A percentile compares a stretch with the other conserved stretches of the same genome.
Conservation (phyloP, 352 stramenopile species). For the Albugo laibachii region DNA sequence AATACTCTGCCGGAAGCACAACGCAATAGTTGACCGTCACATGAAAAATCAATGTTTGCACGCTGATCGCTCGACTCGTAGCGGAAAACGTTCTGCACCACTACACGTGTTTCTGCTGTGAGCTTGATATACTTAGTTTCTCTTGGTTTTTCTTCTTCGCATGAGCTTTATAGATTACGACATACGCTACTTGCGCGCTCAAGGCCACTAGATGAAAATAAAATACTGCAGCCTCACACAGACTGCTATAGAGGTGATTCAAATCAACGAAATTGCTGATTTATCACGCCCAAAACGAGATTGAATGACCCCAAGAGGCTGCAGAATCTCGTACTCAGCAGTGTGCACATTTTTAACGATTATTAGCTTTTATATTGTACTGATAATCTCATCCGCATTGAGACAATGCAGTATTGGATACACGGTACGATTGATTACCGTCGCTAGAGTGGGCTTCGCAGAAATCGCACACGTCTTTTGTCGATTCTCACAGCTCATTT, state of each 20-base stretch:
- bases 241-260: slow-evolving; percentile 52
- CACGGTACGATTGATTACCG: too few species aligned
- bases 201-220: slow-evolving; percentile 25
- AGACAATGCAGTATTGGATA: slow-evolving; percentile 16
- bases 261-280: slow-evolving; percentile 13
- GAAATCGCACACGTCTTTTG: too few species aligned
- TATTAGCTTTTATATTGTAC: slow-evolving; percentile 37
- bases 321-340: slow-evolving; percentile 34
- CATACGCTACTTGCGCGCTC: slow-evolving; percentile 1
- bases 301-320: slow-evolving; percentile 3
- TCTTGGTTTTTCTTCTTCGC: not conserved
- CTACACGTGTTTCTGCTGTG: not conserved
- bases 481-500: too few species aligned
- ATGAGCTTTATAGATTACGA: not conserved
- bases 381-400: slow-evolving; percentile 33
- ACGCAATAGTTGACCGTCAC: slow-evolving; percentile 45
- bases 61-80: slow-evolving; percentile 21
- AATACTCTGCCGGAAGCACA: slow-evolving; percentile 34
- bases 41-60: slow-evolving; percentile 41
- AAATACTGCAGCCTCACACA: slow-evolving; percentile 32
- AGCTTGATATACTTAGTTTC: not conserved
- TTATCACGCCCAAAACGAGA: not conserved
- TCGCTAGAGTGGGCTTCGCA: too few species aligned
- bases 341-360: slow-evolving; percentile 42
- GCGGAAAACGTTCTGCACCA: slow-evolving; percentile 10